phyloP scores from a whole-genome alignment of 108 stramenopile genomes.

The Nitzschia inconspicua region DNA sequence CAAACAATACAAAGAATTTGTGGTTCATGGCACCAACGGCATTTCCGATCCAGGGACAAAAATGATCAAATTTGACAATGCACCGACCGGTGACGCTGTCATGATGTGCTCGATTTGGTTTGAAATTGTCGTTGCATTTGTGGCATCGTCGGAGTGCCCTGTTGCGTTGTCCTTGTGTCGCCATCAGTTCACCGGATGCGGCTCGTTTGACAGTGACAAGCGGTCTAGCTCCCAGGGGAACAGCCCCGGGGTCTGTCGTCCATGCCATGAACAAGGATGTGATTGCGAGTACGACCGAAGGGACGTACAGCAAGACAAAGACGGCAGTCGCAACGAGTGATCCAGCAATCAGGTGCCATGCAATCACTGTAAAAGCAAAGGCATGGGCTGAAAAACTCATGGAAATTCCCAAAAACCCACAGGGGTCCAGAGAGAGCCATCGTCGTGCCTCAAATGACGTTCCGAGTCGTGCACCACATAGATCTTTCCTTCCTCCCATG shows the following conservation, averaged over 20 bases:
- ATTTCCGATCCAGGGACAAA: constrained; percentile 94
- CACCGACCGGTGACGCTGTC: constrained; percentile 86
- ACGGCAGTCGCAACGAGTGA: constrained; percentile 32
- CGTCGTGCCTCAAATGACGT: constrained; percentile 45
- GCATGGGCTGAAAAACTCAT: constrained; percentile 53
- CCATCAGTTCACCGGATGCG: constrained; percentile 10
- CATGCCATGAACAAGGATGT: constrained; percentile 62
- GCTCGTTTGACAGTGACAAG: constrained; percentile 42
- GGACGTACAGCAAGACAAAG: constrained; percentile 47
- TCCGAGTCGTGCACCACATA: constrained; percentile 20
- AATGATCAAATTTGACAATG: constrained; percentile 63
- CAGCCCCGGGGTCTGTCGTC: constrained; percentile 71
- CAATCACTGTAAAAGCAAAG: constrained; percentile 50
- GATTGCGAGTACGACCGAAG: constrained; percentile 45
- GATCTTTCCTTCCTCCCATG: constrained; percentile 17
- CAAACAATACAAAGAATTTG: constrained; percentile 94
- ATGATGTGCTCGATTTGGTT: constrained; percentile 82
- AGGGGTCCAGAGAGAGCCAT: constrained; percentile 71
- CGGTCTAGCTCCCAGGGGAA: constrained; percentile 80
- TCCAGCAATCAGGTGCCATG: constrained; percentile 36
- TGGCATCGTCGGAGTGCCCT: constrained; percentile 65
- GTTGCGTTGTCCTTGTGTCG: constrained; percentile 7
- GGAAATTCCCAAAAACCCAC: constrained; percentile 56
- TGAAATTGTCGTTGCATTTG: constrained; percentile 80
- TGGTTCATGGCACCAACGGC: constrained; percentile 93